A percentile compares a stretch with the other conserved stretches of the same genome.
phyloP scores from a whole-genome alignment of 2,329 filamentous ascomycete genomes.

The Aspergillus fijiensis region DNA sequence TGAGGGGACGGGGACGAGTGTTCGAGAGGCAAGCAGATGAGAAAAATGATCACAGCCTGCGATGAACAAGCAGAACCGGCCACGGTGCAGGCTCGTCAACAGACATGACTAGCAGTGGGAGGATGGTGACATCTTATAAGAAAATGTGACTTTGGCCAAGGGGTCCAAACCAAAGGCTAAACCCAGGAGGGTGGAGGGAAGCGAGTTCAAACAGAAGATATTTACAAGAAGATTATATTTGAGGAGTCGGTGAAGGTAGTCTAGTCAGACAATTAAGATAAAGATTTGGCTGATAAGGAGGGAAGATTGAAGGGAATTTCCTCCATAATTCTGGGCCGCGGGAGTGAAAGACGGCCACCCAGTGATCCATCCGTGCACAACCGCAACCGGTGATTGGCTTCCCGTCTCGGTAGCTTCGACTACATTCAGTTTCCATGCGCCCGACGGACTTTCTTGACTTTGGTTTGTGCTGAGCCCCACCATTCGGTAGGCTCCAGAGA shows the following conservation, averaged over 20 bases:
- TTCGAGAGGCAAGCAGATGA: background rate
- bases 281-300: background rate
- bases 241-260: background rate
- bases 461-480: no score
- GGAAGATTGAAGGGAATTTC: background rate
- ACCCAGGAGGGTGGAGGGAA: background rate
- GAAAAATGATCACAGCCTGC: conserved; percentile 1
- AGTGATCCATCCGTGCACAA: background rate
- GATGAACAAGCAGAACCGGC: conserved; percentile 6
- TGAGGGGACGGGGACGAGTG: background rate
- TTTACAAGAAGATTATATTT: background rate
- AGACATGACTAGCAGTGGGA: background rate
- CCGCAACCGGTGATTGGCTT: background rate
- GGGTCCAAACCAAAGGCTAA: background rate
- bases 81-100: conserved; percentile 1
- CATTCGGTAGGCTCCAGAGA: no score
- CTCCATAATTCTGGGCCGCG: background rate
- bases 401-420: no score
- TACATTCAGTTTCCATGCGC: no score
- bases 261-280: background rate
- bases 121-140: conserved; percentile 1
- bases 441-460: background rate
- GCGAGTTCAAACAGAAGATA: background rate
- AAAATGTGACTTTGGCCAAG: background rate
- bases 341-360: background rate